Base-by-base conservation (phyloP, 176 grass and related monocot species). In the Carex littledalei region DNA sequence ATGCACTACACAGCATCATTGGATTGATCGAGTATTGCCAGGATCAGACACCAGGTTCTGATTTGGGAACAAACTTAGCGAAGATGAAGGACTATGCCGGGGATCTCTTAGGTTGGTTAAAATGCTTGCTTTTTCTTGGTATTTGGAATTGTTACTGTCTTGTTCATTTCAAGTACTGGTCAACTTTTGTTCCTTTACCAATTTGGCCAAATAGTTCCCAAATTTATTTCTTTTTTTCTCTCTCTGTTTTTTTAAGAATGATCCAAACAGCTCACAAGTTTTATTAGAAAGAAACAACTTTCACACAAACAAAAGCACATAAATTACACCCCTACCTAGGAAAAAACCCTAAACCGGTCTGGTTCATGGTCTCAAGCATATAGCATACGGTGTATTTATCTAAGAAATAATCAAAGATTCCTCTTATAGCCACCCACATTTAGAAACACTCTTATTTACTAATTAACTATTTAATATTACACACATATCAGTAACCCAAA, bases 21-120 rank as follows among this genome's bases (percentile, higher is more conserved):
- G 87, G 89, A 0, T 72, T 97, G 16, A 61, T 97, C 2, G 86
- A 93, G 41, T 24, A 91, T 21, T 87, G 83, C 14, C 78, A 39
- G 0, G n/a, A 45, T 4, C 89, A 94, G 58, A 47, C 78, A 0
- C 9, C 26, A 5, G 41, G 85, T 34, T 85, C 92, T 7, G 85
- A 82, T 54, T 3, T 97, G 15, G 20, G 24, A 4, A 65, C 83
- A 9, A 86, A 91, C 56, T 90, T 94, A 37, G 57, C 86, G 13
- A 89, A 91, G 84, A 90, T 91, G 81, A 69, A 85, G 3, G 2
- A 74, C 59, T 92, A 87, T 87, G 89, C 84, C 17, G 68, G 73
- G 9, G 92, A 97, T 57, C 91, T 97, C 31, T 21, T 94, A 9
- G 87, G 94, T 97, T n/a, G 87, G 90, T 86, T 68, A 1, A 62